phyloP scores from a whole-genome alignment of 257 asterid genomes.

The Ajuga chamaepitys region DNA sequence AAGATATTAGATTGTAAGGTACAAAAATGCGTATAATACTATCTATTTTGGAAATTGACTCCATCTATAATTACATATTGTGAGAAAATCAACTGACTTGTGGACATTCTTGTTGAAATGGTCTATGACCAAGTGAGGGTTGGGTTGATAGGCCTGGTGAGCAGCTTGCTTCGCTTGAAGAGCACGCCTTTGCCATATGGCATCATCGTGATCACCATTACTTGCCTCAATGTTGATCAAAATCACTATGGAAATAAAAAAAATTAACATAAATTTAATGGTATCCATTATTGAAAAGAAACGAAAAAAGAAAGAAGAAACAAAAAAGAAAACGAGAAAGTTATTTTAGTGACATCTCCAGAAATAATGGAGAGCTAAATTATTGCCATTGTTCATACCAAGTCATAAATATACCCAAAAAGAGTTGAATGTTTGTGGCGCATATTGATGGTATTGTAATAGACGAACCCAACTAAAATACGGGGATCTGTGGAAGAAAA shows the following conservation, averaged over 20 bases:
- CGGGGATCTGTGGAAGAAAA: constrained; percentile 4
- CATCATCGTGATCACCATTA: background rate
- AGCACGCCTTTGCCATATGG: constrained; percentile 36
- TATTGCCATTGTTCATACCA: background rate
- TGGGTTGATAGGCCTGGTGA: constrained; percentile 35
- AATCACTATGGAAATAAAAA: constrained; percentile 11
- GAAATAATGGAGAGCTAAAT: background rate
- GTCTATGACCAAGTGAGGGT: constrained; percentile 23
- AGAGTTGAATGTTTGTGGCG: background rate
- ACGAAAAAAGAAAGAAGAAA: no score
- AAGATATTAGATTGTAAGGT: no score
- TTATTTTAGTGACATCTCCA: background rate
- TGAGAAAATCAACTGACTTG: constrained; percentile 14
- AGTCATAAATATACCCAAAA: background rate
- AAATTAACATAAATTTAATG: constrained; percentile 16
- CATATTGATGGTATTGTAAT: no score
- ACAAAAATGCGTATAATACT: no score
- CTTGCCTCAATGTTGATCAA: constrained; percentile 15
- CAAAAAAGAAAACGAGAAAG: no score
- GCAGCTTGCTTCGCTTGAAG: constrained; percentile 31
- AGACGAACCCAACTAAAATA: background rate
- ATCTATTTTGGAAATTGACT: no score
- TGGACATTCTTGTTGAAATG: constrained; percentile 34
- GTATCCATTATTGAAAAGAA: constrained; percentile 20
- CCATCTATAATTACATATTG: no score